phyloP scores from a whole-genome alignment of 805 yeast genomes.

The Cyberlindnera nakhonratchasimensis region DNA sequence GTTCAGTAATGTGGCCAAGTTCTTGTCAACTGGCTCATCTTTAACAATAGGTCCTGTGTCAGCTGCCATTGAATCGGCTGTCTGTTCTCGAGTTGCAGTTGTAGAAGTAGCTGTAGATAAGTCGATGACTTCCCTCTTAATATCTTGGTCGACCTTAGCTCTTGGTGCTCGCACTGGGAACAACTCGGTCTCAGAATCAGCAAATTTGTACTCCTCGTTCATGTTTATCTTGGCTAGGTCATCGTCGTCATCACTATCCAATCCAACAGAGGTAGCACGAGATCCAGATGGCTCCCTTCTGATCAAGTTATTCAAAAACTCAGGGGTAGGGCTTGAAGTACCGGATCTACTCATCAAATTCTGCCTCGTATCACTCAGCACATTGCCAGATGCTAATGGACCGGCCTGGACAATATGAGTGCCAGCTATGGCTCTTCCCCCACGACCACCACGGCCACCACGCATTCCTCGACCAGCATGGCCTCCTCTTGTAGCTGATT shows the following conservation, averaged over 20 bases:
- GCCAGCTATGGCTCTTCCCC: conserved; percentile 32
- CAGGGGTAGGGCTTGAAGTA: conserved; percentile 38
- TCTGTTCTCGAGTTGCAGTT: conserved; percentile 26
- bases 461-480: conserved; percentile 13
- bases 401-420: conserved; percentile 72
- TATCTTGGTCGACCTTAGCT: conserved; percentile 43
- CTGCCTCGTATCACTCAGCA: conserved; percentile 23
- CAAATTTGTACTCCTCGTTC: conserved; percentile 53
- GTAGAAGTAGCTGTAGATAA: background rate
- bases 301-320: conserved; percentile 36
- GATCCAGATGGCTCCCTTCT: conserved; percentile 25
- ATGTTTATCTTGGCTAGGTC: conserved; percentile 52
- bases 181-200: conserved; percentile 46
- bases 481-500: conserved; percentile 2
- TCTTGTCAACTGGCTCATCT: conserved; percentile 21
- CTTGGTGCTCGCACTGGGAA: conserved; percentile 73
- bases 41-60: conserved; percentile 15
- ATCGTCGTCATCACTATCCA: conserved; percentile 38
- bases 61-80: conserved; percentile 17
- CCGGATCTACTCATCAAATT: conserved; percentile 21
- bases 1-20: conserved; percentile 19
- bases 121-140: conserved; percentile 10
- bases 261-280: conserved; percentile 26
- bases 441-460: conserved; percentile 23
- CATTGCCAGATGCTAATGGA: conserved; percentile 58